Conservation (phyloP, 192 early-diverging fungal genomes). For the Spinellus fusiger region DNA sequence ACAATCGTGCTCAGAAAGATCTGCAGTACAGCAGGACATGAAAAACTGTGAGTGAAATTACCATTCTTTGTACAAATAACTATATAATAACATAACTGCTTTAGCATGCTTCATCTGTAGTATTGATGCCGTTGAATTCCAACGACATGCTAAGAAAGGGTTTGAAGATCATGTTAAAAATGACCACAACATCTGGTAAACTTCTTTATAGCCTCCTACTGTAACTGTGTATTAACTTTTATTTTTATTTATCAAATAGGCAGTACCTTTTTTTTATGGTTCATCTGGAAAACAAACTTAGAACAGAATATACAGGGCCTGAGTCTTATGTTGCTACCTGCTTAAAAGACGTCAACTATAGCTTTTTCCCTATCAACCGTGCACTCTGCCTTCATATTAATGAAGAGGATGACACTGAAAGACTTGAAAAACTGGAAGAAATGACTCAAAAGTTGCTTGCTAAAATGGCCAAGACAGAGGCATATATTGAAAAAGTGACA, state of each 20-base stretch:
- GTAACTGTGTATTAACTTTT: neutral
- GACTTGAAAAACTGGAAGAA: conserved; percentile 19
- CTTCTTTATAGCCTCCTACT: neutral
- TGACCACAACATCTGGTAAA: conserved; percentile 22
- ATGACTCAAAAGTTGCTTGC: conserved; percentile 6
- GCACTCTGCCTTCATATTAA: conserved; percentile 7
- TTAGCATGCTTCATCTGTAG: conserved; percentile 25
- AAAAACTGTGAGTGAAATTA: conserved; percentile 26
- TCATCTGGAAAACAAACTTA: conserved; percentile 14
- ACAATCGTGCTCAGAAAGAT: conserved; percentile 5
- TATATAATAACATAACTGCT: neutral
- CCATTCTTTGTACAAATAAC: neutral
- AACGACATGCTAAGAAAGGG: conserved; percentile 15
- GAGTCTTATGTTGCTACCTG: conserved; percentile 20
- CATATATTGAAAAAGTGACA: conserved; percentile 7
- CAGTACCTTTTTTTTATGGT: conserved; percentile 24
- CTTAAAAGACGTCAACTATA: conserved; percentile 14
- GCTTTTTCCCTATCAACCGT: conserved; percentile 25
- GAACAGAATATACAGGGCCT: conserved; percentile 18
- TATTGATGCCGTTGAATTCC: conserved; percentile 22
- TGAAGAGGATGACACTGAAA: conserved; percentile 11
- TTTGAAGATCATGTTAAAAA: conserved; percentile 25
- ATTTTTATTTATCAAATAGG: neutral
- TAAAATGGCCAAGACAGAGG: conserved; percentile 10
- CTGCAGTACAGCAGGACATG: conserved; percentile 19